Base-by-base conservation (phyloP, 805 yeast genomes). In the Lipomyces kockii region DNA sequence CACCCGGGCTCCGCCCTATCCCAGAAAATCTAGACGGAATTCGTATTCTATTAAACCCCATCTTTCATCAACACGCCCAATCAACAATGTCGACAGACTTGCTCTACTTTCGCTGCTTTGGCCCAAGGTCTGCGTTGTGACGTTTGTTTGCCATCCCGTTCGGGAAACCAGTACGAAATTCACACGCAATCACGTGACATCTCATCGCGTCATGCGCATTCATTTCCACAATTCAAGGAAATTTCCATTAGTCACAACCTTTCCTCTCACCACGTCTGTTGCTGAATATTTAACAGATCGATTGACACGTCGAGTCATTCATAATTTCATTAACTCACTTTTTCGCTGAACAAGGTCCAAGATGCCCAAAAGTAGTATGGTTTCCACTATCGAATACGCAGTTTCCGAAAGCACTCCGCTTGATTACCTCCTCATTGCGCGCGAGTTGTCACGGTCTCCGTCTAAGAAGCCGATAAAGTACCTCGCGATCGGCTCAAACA, bases 351-450 rank as follows among this genome's bases (percentile, higher is more conserved):
- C n/a, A n/a, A 43, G 20, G 49, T 22, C 34, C 27, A 52, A 11
- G 34, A 29, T 52, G 55, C 17, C 17, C 11, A 52, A 29, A 52
- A 22, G 7, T 27, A 25, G 9, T n/a, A 6, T 14, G 2, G 35
- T 22, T 29, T n/a, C 34, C 14, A 8, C 27, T 3, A 8, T 52
- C 22, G 55, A 58, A 58, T 59, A 43, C 8, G 52, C 58, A 12
- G 54, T 53, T 20, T 53, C 63, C 17, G 22, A 39, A 17, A 5
- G 14, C 34, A 61, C 63, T 9, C 17, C 32, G 22, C 51, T 61
- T 27, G 63, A 58, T 22, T 61, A 53, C 22, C n/a, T 61, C 29
- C 5, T 20, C 49, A 56, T 56, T 11, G 59, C 59, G n/a, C 59
- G 59, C n/a, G 59, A 20, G 8, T 43, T 11, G 52, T 22, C 25